A percentile compares a stretch with the other conserved stretches of the same genome.
Evolutionary conservation across 2,329 filamentous ascomycete genomes (phyloP).

Genomic region (Periconia macrospinosa): DNA sequence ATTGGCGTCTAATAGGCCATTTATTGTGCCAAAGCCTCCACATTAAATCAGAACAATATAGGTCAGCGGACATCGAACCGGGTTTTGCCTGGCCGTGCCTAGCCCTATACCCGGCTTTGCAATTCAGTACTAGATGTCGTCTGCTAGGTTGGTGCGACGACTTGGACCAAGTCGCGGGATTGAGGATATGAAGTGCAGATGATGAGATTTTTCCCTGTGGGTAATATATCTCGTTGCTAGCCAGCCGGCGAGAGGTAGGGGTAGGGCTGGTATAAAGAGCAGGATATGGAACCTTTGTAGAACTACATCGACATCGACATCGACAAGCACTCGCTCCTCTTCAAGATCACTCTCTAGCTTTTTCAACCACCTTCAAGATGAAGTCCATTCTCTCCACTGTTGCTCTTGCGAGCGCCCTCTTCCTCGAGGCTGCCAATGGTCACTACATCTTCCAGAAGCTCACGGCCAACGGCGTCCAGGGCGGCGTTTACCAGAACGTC

Average conservation of each 20-base stretch:
- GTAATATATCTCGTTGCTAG: constrained; percentile 11
- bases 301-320: background rate
- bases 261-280: constrained; percentile 12
- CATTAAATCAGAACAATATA: constrained; percentile 16
- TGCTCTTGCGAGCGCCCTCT: constrained; percentile 14
- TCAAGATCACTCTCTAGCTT: background rate
- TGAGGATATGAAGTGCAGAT: constrained; percentile 1
- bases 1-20: constrained; percentile 8
- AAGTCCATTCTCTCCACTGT: constrained; percentile 22
- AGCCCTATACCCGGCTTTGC: constrained; percentile 10
- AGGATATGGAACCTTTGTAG: background rate
- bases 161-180: background rate
- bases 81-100: constrained; percentile 4
- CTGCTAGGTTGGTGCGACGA: constrained; percentile 5
- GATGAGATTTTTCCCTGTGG: constrained; percentile 18
- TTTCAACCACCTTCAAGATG: constrained; percentile 14
- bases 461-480: constrained; percentile 39
- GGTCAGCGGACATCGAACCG: constrained; percentile 13
- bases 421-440: constrained; percentile 19
- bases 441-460: constrained; percentile 43
- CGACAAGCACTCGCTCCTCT: background rate
- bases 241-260: background rate
- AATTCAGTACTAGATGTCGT: background rate
- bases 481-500: constrained; percentile 39
- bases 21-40: constrained; percentile 3